Conservation (phyloP, 2,329 filamentous ascomycete species). For the Botrytis elliptica region DNA sequence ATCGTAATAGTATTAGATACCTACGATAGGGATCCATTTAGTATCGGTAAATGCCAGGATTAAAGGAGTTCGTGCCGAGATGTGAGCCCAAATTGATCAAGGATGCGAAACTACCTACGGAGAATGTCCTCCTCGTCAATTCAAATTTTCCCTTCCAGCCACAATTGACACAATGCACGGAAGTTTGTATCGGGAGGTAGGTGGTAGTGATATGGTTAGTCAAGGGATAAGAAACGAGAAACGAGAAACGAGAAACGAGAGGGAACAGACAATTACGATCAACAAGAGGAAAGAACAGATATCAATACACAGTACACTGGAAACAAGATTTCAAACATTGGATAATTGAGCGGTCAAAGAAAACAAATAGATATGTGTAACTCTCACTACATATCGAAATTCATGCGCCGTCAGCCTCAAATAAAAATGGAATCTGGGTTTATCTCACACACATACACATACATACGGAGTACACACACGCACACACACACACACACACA, state of each 20-base stretch:
- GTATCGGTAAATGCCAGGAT: constrained; percentile 1
- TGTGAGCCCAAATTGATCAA: constrained; percentile 16
- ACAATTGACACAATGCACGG: constrained; percentile 9
- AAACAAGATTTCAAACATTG: not conserved
- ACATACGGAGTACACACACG: not conserved
- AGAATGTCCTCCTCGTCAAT: constrained; percentile 8
- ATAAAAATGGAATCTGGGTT: not conserved
- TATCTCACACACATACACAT: not conserved
- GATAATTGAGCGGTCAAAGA: constrained; percentile 17
- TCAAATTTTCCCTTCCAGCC: constrained; percentile 6
- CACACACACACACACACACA: not conserved
- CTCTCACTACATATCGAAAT: not conserved
- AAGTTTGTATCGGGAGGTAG: constrained; percentile 1
- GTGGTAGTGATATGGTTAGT: not conserved
- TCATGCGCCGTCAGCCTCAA: constrained; percentile 13
- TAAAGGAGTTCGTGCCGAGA: constrained; percentile 20
- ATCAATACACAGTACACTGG: not conserved
- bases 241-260: not conserved
- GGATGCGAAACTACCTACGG: not conserved
- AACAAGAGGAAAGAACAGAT: constrained; percentile 1
- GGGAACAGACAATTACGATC: not conserved
- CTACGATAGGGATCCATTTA: not conserved
- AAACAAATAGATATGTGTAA: constrained; percentile 1
- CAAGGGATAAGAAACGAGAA: not conserved
- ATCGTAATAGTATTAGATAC: not conserved